Evolutionary conservation across 805 yeast species (phyloP).

Genomic region (Brettanomyces custersianus): DNA sequence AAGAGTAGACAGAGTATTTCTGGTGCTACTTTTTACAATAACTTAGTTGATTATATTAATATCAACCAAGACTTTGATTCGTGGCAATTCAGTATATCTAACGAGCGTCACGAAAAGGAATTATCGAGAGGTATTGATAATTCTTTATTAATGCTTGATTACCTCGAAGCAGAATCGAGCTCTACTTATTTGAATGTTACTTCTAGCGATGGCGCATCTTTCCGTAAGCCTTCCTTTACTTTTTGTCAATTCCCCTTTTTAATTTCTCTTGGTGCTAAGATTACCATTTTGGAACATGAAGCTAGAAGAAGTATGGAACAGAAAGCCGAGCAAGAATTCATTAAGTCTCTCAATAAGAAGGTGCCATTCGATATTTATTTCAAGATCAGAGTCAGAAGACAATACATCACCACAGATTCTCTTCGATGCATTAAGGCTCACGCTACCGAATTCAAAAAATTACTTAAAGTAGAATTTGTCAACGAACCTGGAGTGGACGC

Average conservation of each 20-base stretch:
- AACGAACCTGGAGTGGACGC: constrained; percentile 93
- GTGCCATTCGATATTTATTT: constrained; percentile 59
- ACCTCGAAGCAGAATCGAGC: constrained; percentile 29
- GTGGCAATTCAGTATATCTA: constrained; percentile 52
- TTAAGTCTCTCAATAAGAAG: constrained; percentile 53
- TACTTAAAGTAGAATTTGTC: constrained; percentile 68
- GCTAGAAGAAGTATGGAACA: constrained; percentile 74
- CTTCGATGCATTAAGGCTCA: constrained; percentile 49
- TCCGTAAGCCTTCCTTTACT: constrained; percentile 29
- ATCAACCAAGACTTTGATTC: constrained; percentile 71
- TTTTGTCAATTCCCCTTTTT: constrained; percentile 83
- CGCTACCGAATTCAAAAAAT: constrained; percentile 56
- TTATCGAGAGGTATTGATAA: constrained; percentile 9
- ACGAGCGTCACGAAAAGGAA: constrained; percentile 10
- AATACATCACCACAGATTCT: constrained; percentile 65
- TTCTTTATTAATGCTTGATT: constrained; percentile 35
- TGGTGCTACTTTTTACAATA: constrained; percentile 58
- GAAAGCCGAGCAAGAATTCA: constrained; percentile 83
- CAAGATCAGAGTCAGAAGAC: constrained; percentile 60
- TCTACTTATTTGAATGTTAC: constrained; percentile 28
- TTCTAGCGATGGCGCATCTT: constrained; percentile 14
- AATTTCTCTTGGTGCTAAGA: constrained; percentile 74
- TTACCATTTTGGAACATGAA: constrained; percentile 72
- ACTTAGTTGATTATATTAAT: constrained; percentile 72
- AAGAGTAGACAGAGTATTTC: constrained; percentile 24